Evolutionary conservation across 2,329 filamentous ascomycete genomes (phyloP), one percentile per base, ranked within the genome.

Genomic region (Erysiphe pisi): DNA sequence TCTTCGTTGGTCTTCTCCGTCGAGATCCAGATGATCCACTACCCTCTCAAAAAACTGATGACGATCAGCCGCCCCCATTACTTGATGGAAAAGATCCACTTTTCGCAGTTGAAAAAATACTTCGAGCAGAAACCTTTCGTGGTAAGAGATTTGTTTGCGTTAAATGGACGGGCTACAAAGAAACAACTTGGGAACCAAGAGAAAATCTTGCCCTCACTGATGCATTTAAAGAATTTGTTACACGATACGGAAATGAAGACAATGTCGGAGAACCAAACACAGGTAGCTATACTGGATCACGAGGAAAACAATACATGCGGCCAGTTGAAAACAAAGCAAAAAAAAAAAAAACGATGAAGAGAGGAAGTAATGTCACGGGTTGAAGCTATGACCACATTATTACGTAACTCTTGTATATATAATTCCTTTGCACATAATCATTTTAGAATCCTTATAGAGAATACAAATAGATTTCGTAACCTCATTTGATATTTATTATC

Each of bases 81-180:
- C n/a, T n/a, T n/a, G n/a, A n/a, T n/a, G n/a, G n/a, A n/a, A n/a
- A n/a, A n/a, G n/a, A n/a, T n/a, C n/a, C n/a, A n/a, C n/a, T n/a
- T n/a, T n/a, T n/a, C n/a, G n/a, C n/a, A n/a, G n/a, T 71, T 40
- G 31, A 71, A 45, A 71, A 43, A 22, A 45, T 20, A 43, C 36
- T 71, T 20, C 16, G 68, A 71, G 68, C 68, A 25, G 40, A 71
- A 0, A 22, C 16, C 18, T 71, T 71, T 43, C 20, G 18, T 40
- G 68, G 20, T 11, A 14, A 71, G 43, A 71, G 28, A 20, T 25
- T 71, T 7, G 12, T 71, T n/a, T 71, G 7, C 25, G 36, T 71
- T 22, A 71, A 71, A 45, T 71, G 25, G 68, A 71, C 68, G 40
- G 18, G 68, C 40, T 71, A 71, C 25, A 71, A 71, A 71, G 68